A percentile compares a stretch with the other conserved stretches of the same genome.
Evolutionary conservation across 495 filamentous ascomycete species (phyloP).

Genomic region (Friedmanniomyces simplex): DNA sequence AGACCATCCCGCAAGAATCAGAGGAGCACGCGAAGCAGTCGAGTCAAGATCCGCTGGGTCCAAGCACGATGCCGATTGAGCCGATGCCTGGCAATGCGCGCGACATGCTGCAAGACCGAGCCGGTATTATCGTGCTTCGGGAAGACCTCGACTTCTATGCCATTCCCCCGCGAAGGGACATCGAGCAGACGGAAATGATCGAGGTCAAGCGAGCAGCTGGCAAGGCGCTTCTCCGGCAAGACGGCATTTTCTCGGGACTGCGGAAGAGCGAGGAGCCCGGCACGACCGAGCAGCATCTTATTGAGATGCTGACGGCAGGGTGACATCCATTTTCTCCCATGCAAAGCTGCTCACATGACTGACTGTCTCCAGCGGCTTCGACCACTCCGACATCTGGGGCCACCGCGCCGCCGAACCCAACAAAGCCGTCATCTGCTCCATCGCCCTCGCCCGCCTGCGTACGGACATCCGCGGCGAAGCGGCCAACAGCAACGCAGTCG

Average conservation of each 20-base stretch:
- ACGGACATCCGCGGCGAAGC: constrained; percentile 67
- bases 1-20: constrained; percentile 72
- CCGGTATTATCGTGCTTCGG: constrained; percentile 92
- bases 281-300: constrained; percentile 95
- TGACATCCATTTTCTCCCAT: constrained; percentile 37
- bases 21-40: constrained; percentile 36
- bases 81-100: constrained; percentile 56
- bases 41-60: constrained; percentile 10
- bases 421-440: constrained; percentile 95
- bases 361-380: constrained; percentile 66
- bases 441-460: constrained; percentile 83
- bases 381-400: constrained; percentile 89
- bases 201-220: constrained; percentile 93
- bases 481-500: constrained; percentile 55
- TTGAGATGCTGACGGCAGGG: constrained; percentile 99
- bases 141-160: constrained; percentile 98
- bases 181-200: constrained; percentile 84
- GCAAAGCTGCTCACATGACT: constrained; percentile 11
- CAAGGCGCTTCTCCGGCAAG: constrained; percentile 71
- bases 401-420: constrained; percentile 92
- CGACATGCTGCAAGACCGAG: constrained; percentile 75
- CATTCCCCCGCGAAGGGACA: constrained; percentile 79
- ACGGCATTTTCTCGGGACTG: constrained; percentile 92
- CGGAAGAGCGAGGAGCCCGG: constrained; percentile 91
- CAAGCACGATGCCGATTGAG: constrained; percentile 54